Conservation (phyloP, 768 basidiomycete species). For the Lactifluus pinguis region DNA sequence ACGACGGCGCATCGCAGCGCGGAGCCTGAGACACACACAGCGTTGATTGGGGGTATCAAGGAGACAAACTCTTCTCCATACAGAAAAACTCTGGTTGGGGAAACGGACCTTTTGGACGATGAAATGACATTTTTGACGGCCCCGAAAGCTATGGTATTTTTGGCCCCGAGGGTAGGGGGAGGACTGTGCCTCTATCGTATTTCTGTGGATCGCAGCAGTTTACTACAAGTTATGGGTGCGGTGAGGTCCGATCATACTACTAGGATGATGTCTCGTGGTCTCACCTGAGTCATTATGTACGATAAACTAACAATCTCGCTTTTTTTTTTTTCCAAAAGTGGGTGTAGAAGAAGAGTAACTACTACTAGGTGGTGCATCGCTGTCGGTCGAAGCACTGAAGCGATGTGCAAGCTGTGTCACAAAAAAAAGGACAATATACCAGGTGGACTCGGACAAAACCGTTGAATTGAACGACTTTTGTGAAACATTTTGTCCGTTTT, state of each 20-base stretch:
- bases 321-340: background rate
- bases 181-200: background rate
- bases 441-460: too few species aligned
- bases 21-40: background rate
- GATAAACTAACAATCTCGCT: background rate
- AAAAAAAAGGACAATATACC: too few species aligned
- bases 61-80: background rate
- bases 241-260: background rate
- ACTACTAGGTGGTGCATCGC: too few species aligned
- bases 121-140: background rate
- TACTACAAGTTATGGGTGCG: background rate
- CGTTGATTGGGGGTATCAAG: too few species aligned
- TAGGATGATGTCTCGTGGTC: constrained; percentile 2
- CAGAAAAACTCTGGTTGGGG: background rate
- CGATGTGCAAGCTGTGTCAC: too few species aligned
- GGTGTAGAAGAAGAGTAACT: background rate
- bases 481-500: too few species aligned
- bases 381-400: too few species aligned
- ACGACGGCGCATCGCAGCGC: background rate
- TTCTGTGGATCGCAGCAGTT: background rate
- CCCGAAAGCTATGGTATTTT: background rate
- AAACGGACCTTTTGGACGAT: background rate
- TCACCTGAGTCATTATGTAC: constrained; percentile 3
- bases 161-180: too few species aligned
- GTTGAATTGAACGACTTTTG: too few species aligned